phyloP scores from a whole-genome alignment of 139 green algal genomes.

The Nannochloris sp. region DNA sequence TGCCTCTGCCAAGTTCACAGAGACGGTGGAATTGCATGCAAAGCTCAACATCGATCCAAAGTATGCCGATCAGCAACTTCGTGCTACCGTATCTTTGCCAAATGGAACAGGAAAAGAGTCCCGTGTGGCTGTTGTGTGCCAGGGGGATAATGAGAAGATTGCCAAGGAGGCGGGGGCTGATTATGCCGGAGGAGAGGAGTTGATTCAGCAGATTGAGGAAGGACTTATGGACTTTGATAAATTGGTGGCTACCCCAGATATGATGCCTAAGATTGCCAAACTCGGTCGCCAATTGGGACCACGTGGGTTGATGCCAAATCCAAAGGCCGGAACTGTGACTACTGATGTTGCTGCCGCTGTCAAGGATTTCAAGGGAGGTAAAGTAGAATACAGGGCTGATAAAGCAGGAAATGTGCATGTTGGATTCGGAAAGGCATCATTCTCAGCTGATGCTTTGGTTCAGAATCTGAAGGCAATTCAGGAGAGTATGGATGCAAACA shows the following conservation, averaged over 20 bases:
- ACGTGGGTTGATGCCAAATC: conserved; percentile 97
- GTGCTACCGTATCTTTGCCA: conserved; percentile 89
- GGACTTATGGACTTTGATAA: conserved; percentile 99
- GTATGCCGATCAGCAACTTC: conserved; percentile 97
- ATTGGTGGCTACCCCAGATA: conserved; percentile 96
- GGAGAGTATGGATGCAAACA: conserved; percentile 87
- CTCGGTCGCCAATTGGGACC: conserved; percentile 90
- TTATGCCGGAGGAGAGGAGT: conserved; percentile 79
- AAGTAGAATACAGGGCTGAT: conserved; percentile 98
- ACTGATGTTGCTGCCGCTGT: conserved; percentile 85
- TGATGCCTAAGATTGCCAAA: conserved; percentile 99
- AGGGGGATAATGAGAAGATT: conserved; percentile 64
- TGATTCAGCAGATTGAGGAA: conserved; percentile 89
- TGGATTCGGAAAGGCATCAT: conserved; percentile 82
- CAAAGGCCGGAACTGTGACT: conserved; percentile 99
- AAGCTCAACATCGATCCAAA: conserved; percentile 81
- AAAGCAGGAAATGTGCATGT: conserved; percentile 97
- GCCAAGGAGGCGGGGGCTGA: conserved; percentile 86
- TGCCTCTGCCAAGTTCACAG: conserved; percentile 88
- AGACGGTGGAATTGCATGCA: conserved; percentile 91
- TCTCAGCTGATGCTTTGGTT: conserved; percentile 74
- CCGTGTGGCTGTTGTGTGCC: conserved; percentile 85
- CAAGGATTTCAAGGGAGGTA: conserved; percentile 97
- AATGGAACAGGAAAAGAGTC: conserved; percentile 91
- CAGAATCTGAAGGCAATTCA: conserved; percentile 85